Evolutionary conservation across 1,284 basidiomycete species (phyloP), one percentile per base, ranked within the genome.

Genomic region (Puccinia coronata): DNA sequence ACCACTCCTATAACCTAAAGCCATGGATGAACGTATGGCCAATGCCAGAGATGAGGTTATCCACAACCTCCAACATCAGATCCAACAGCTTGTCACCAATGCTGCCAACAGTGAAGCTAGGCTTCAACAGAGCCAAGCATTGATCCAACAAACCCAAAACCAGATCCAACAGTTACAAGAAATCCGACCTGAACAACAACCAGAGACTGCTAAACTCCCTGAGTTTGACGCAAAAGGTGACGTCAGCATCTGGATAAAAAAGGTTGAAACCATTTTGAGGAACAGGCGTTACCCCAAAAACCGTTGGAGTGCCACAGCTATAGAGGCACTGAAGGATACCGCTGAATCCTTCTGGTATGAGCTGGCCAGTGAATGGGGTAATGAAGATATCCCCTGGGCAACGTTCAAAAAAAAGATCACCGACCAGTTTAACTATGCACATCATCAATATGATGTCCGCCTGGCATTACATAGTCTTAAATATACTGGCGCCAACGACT

Each of bases 291-390:
- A 75, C 23, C 73, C 73, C 16, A 12, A 23, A 11, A 47, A 59
- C 16, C 16, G 57, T n/a, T 75, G 51, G 73, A 63, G 39, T 8
- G 23, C 2, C 2, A 47, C 63, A 34, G 49, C 39, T 0, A 49
- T 57, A 4, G 11, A 31, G 43, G 31, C n/a, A 4, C 65, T n/a
- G 36, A 67, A 28, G 4, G 65, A 43, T 51, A 51, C 49, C 18
- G 39, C 73, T n/a, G 28, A 75, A 63, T 36, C 55, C 1, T 75
- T 43, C 16, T 75, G 73, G 73, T 75, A 43, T 28, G 63, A 75
- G 8, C 57, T 75, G 3, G 25, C 23, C 12, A 51, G 8, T 28
- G 47, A 47, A 8, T 16, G 6, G 9, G 43, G 43, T 16, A 47
- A 6, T 47, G 43, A 47, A 6, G 16, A 51, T 14, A 51, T 71